Evolutionary conservation across 805 yeast species (phyloP).

Genomic region (Ogataea angusta): DNA sequence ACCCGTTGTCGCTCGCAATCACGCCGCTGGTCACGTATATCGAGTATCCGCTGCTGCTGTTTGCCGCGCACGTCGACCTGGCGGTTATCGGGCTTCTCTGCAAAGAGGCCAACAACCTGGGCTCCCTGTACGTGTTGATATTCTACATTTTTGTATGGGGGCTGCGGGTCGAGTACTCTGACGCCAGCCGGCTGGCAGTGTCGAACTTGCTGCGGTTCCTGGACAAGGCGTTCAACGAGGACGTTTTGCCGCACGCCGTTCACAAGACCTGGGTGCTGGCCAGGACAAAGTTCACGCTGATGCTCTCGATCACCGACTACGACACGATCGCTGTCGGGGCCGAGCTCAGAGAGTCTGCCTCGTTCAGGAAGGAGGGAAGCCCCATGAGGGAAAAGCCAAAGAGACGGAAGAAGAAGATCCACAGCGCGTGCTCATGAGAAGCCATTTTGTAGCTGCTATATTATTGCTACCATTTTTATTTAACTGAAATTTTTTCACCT

Average conservation of each 20-base stretch:
- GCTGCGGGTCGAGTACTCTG: conserved; percentile 37
- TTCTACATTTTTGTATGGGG: conserved; percentile 38
- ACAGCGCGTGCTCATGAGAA: conserved; percentile 8
- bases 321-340: conserved; percentile 6
- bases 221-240: conserved; percentile 21
- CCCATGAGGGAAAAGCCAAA: conserved; percentile 9
- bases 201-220: conserved; percentile 22
- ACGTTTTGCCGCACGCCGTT: conserved; percentile 12
- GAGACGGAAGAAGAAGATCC: conserved; percentile 14
- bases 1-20: conserved; percentile 32
- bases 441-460: not conserved
- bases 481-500: no score
- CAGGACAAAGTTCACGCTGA: conserved; percentile 17
- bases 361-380: not conserved
- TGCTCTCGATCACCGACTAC: conserved; percentile 22
- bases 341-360: conserved; percentile 5
- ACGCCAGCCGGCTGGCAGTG: conserved; percentile 32
- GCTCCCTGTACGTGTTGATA: conserved; percentile 31
- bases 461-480: conserved; percentile 4
- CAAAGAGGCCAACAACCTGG: conserved; percentile 26
- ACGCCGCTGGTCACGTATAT: conserved; percentile 36
- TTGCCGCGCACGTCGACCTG: conserved; percentile 40
- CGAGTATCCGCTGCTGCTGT: conserved; percentile 36
- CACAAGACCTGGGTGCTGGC: conserved; percentile 16
- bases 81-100: conserved; percentile 30